Conservation (phyloP, 164 flowering plant species). For the Hamamelis virginiana region DNA sequence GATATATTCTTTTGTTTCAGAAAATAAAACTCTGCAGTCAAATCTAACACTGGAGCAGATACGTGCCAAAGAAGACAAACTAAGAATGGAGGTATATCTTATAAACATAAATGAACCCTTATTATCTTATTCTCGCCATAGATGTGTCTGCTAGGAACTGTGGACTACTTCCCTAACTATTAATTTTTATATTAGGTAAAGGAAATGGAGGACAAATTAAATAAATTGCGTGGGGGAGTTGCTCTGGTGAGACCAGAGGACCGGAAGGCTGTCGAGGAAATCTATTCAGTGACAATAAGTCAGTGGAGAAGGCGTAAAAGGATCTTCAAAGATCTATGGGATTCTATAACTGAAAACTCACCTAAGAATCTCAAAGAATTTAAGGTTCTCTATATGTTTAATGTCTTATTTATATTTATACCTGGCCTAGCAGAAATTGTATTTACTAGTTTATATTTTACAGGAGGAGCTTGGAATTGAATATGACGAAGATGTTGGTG, state of each 20-base stretch:
- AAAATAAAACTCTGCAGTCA: slow-evolving; percentile 75
- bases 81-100: slow-evolving; percentile 52
- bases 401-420: neutral
- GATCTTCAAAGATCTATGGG: slow-evolving; percentile 89
- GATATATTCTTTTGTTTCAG: slow-evolving; percentile 39
- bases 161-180: neutral
- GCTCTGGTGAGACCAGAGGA: slow-evolving; percentile 64
- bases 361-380: slow-evolving; percentile 84
- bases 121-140: neutral
- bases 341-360: slow-evolving; percentile 76
- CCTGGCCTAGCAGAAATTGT: neutral
- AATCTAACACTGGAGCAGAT: slow-evolving; percentile 83
- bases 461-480: slow-evolving; percentile 94
- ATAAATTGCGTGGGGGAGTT: slow-evolving; percentile 56
- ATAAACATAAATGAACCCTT: neutral
- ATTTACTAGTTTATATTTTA: slow-evolving; percentile 7
- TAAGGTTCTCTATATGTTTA: slow-evolving; percentile 49
- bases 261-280: slow-evolving; percentile 39
- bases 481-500: slow-evolving; percentile 86
- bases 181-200: slow-evolving; percentile 32
- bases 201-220: slow-evolving; percentile 57
- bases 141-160: neutral
- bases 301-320: slow-evolving; percentile 94
- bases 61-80: slow-evolving; percentile 46
- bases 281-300: slow-evolving; percentile 39